Evolutionary conservation across 2,329 filamentous ascomycete species (phyloP), one percentile per base, ranked within the genome.

Genomic region (Diaporthe velutina): DNA sequence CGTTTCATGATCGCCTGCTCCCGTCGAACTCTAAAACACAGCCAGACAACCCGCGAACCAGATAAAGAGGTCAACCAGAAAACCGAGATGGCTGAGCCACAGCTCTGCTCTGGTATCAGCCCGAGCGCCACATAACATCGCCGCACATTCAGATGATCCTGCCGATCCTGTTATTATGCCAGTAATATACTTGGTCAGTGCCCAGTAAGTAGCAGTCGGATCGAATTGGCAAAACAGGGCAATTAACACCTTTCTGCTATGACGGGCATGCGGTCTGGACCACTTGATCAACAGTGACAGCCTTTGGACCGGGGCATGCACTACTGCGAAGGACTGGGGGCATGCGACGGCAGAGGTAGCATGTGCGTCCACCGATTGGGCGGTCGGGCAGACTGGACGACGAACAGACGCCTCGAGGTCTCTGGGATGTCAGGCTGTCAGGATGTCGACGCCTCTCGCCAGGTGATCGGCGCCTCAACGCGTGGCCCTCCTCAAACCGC

Each of bases 1-100:
- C 45, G 55, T 61, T 71, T 54, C 70, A 71, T 71, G 70, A 64
- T 61, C 57, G 70, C 19, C 33, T 40, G 57, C 57, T 64, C 28
- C 70, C 60, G 70, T n/a, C 57, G 22, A 52, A 54, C 33, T 45
- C 30, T 68, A 68, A 67, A 67, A 40, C 64, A 38, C 30, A 8
- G 61, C 42, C 33, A 28, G 10, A 7, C 35, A 40, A 38, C 28
- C n/a, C n/a, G n/a, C 17, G 22, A 28, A 54, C 42, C 33, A 28
- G 19, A 17, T 15, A 60, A 25, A 3, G 5, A 58, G 33, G 55
- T 35, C 33, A 38, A 54, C 52, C 52, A 64, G 25, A 64, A 45
- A 33, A 48, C 5, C 28, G 19, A n/a, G 13, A 48, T 30, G 38
- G 48, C 70, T 61, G 38, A 71, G 38, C 68, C 54, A 71, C 68